Conservation (phyloP, 805 yeast genomes). For the Schwanniomyces pseudopolymorphus region DNA sequence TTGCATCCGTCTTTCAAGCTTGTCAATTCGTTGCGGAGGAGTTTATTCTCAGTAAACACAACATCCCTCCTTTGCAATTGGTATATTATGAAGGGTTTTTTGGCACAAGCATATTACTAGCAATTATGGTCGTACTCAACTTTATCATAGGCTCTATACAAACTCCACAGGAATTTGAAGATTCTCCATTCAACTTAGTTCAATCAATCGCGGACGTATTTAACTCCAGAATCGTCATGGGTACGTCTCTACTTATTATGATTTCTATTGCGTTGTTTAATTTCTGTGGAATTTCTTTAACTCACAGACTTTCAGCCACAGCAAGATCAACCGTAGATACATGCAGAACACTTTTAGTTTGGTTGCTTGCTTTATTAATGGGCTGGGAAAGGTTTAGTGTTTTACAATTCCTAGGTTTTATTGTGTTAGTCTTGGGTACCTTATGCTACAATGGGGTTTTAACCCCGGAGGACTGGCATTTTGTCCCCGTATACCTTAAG, state of each 20-base stretch:
- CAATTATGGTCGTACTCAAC: constrained; percentile 46
- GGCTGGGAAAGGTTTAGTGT: constrained; percentile 74
- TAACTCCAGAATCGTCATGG: constrained; percentile 40
- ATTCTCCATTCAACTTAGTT: constrained; percentile 56
- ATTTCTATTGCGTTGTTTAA: constrained; percentile 70
- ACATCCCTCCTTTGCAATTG: constrained; percentile 59
- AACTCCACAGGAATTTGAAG: constrained; percentile 33
- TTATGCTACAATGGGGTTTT: constrained; percentile 71
- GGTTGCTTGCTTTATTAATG: constrained; percentile 64
- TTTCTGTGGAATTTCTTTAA: constrained; percentile 69
- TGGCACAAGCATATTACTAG: constrained; percentile 50
- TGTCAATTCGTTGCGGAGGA: constrained; percentile 79
- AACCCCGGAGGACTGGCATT: constrained; percentile 46
- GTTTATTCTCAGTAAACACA: constrained; percentile 52
- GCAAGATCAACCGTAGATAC: constrained; percentile 79
- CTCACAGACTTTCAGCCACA: constrained; percentile 68
- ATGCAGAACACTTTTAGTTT: constrained; percentile 70
- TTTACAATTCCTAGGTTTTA: constrained; percentile 67
- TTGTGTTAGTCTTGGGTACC: constrained; percentile 66
- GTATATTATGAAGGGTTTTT: constrained; percentile 77
- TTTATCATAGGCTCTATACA: constrained; percentile 34
- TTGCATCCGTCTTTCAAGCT: constrained; percentile 70
- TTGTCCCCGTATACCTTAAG: constrained; percentile 49
- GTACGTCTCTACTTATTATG: constrained; percentile 65
- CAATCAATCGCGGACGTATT: constrained; percentile 52